phyloP scores from a whole-genome alignment of 2,329 filamentous ascomycete species.

The Exophiala calicioides region DNA sequence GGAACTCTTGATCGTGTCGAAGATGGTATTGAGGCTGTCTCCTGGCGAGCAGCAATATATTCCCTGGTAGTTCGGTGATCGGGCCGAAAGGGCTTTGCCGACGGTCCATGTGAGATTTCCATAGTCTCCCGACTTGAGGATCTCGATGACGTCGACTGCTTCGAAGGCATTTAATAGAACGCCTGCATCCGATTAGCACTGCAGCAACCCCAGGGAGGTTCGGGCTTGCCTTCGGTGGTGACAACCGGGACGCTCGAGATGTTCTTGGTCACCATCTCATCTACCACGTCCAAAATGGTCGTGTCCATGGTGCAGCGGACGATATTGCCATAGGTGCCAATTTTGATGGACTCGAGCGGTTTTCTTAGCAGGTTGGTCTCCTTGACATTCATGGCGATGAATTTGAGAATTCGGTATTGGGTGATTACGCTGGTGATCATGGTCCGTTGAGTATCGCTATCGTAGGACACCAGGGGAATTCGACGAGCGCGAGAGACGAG shows the following conservation, averaged over 20 bases:
- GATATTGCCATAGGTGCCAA: conserved; percentile 81
- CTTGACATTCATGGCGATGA: conserved; percentile 91
- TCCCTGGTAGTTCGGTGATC: conserved; percentile 75
- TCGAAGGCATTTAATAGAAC: conserved; percentile 93
- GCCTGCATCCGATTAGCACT: conserved; percentile 41
- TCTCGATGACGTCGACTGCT: conserved; percentile 92
- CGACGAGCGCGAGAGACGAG: conserved; percentile 87
- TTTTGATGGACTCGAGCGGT: conserved; percentile 75
- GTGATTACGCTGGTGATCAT: conserved; percentile 97
- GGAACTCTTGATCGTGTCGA: conserved; percentile 93
- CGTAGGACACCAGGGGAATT: conserved; percentile 89
- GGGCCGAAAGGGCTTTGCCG: conserved; percentile 65
- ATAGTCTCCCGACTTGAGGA: conserved; percentile 91
- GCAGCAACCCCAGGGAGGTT: not conserved
- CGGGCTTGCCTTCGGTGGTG: conserved; percentile 65
- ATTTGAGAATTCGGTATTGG: conserved; percentile 97
- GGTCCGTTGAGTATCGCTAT: conserved; percentile 88
- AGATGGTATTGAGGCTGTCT: conserved; percentile 91
- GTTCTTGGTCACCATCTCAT: conserved; percentile 86
- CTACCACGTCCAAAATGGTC: conserved; percentile 90
- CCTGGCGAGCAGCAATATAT: conserved; percentile 95
- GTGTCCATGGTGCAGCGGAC: conserved; percentile 85
- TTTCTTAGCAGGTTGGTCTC: conserved; percentile 89
- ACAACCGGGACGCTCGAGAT: conserved; percentile 95
- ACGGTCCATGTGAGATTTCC: conserved; percentile 85